Conservation (phyloP, 208 protist species). For the Crithidia acanthocephali region DNA sequence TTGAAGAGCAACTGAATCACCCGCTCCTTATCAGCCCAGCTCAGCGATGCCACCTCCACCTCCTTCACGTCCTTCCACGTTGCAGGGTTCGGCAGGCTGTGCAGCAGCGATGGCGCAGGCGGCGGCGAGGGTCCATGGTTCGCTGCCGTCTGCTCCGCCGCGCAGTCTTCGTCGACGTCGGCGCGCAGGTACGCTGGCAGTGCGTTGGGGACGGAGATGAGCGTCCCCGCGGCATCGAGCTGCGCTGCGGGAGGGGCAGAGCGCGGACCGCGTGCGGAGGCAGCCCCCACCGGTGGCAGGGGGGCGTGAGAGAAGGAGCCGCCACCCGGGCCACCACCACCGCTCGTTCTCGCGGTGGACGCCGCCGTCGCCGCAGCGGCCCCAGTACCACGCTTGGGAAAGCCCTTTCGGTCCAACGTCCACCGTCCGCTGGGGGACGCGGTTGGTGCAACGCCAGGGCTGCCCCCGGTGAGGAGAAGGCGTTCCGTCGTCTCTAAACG, state of each 20-base stretch:
- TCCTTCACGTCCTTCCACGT: conserved; percentile 59
- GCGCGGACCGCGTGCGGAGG: not conserved
- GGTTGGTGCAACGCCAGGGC: not conserved
- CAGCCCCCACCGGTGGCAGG: conserved; percentile 4
- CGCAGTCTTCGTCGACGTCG: not conserved
- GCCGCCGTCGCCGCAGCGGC: not conserved
- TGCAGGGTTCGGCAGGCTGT: conserved; percentile 46
- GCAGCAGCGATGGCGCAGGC: not conserved
- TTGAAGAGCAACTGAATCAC: conserved; percentile 86
- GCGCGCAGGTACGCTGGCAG: conserved; percentile 17
- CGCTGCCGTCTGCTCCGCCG: too few relatives aligned
- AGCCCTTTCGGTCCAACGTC: conserved; percentile 26
- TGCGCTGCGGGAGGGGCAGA: not conserved
- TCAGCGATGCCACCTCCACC: conserved; percentile 78
- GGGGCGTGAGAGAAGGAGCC: not conserved
- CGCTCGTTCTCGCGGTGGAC: not conserved
- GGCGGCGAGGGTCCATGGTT: not conserved
- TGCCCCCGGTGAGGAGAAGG: conserved; percentile 57
- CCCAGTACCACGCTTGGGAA: conserved; percentile 12
- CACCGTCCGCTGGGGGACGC: not conserved
- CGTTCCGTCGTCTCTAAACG: conserved; percentile 53
- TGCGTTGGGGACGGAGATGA: conserved; percentile 11
- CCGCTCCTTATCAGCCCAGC: conserved; percentile 91
- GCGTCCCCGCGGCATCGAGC: conserved; percentile 1
- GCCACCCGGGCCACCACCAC: not conserved